Evolutionary conservation across 139 green algal genomes (phyloP), one percentile per base, ranked within the genome.

Genomic region (Eudorina sp.): DNA sequence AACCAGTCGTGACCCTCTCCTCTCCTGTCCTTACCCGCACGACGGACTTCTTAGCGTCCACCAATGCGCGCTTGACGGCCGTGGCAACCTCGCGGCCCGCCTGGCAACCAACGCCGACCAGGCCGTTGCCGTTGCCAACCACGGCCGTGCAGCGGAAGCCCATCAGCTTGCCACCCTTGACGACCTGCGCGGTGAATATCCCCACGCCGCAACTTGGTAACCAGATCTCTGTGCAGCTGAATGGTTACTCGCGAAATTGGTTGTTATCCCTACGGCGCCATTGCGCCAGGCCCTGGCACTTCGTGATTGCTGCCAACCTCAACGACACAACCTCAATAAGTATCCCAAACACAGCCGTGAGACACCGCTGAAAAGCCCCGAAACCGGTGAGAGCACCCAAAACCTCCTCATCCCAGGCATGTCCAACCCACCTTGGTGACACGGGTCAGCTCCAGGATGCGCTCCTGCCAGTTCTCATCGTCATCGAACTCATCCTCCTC

Each of bases 351-450:
- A n/a, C n/a, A n/a, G n/a, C n/a, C n/a, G n/a, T n/a, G n/a, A n/a
- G n/a, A n/a, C n/a, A n/a, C n/a, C n/a, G n/a, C n/a, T n/a, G n/a
- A n/a, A n/a, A n/a, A n/a, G n/a, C n/a, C n/a, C n/a, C n/a, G n/a
- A n/a, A n/a, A n/a, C n/a, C n/a, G n/a, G n/a, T n/a, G n/a, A n/a
- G n/a, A n/a, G n/a, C n/a, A n/a, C n/a, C n/a, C n/a, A n/a, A n/a
- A n/a, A n/a, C n/a, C n/a, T n/a, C n/a, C n/a, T n/a, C n/a, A n/a
- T n/a, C n/a, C n/a, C n/a, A n/a, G 51, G 51, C 14, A 13, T 13
- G 16, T 13, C n/a, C n/a, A 29, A 45, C 97, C 92, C 69, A 99
- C 97, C 95, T 99, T 99, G 84, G 96, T 99, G 6, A 99, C 97
- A 29, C 97, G 94, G 6, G 68, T 90, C 29, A 99, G 92, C 91